Percentiles rank a stretch among this genome's conserved stretches.
Evolutionary conservation across 345 rosid species (phyloP).

Genomic region (Theobroma cacao): DNA sequence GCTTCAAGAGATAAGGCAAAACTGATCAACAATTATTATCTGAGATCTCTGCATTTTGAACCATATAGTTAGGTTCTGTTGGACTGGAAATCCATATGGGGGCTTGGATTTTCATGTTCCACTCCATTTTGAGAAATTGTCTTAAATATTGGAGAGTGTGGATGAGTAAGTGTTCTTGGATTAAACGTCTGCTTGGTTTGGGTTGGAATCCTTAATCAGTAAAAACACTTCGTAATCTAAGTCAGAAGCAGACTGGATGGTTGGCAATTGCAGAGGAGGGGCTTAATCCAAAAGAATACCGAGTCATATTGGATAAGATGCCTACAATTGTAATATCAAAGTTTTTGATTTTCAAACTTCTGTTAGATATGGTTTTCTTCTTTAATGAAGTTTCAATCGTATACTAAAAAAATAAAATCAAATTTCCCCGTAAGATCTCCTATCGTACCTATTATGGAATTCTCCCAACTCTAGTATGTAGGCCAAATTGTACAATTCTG

Average conservation of each 20-base stretch:
- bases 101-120: neutral
- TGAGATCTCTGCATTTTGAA: neutral
- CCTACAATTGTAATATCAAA: constrained; percentile 1
- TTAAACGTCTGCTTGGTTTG: neutral
- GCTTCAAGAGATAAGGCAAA: constrained; percentile 77
- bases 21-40: constrained; percentile 15
- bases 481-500: neutral
- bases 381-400: neutral
- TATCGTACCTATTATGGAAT: neutral
- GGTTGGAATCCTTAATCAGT: neutral
- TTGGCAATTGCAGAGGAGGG: neutral
- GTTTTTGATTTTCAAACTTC: neutral
- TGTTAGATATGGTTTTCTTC: neutral
- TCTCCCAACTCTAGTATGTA: neutral
- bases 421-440: neutral
- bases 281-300: neutral
- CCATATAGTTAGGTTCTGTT: neutral
- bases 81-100: neutral
- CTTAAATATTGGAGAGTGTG: neutral
- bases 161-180: constrained; percentile 3
- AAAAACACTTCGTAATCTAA: neutral
- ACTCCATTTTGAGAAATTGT: neutral
- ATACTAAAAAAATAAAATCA: neutral
- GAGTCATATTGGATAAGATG: neutral
- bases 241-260: neutral